phyloP scores from a whole-genome alignment of 2,329 filamentous ascomycete species.

The Clarireedia hainanense region DNA sequence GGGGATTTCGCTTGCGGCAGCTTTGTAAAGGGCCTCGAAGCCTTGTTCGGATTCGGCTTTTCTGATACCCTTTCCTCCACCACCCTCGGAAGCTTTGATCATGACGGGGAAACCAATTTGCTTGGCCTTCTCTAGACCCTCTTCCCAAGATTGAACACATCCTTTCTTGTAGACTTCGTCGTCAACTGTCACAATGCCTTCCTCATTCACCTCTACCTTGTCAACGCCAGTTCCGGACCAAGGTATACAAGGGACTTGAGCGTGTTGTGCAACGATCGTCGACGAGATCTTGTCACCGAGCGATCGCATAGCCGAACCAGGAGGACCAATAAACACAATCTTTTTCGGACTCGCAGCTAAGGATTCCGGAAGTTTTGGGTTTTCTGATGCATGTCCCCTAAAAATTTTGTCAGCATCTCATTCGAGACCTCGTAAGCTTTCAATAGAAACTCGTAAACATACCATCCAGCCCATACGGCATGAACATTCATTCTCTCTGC shows the following conservation, averaged over 20 bases:
- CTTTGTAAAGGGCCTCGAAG: constrained; percentile 85
- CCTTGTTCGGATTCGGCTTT: constrained; percentile 82
- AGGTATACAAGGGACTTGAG: constrained; percentile 93
- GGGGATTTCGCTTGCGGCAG: constrained; percentile 92
- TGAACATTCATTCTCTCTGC: constrained; percentile 98
- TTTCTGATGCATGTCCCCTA: constrained; percentile 96
- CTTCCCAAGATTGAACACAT: constrained; percentile 81
- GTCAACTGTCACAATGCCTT: constrained; percentile 86
- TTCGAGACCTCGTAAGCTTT: not conserved
- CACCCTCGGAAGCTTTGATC: constrained; percentile 99
- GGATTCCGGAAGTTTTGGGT: constrained; percentile 93
- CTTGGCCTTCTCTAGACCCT: constrained; percentile 78
- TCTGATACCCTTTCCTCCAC: constrained; percentile 97
- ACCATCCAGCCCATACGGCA: constrained; percentile 98
- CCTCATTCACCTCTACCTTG: constrained; percentile 65
- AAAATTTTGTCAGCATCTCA: constrained; percentile 11
- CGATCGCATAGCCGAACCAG: constrained; percentile 96
- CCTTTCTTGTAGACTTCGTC: constrained; percentile 83
- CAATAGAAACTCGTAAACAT: constrained; percentile 31
- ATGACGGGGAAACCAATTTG: constrained; percentile 98
- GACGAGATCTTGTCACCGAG: constrained; percentile 99
- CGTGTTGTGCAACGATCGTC: constrained; percentile 97
- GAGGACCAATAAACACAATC: constrained; percentile 98
- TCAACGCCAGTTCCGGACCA: constrained; percentile 95
- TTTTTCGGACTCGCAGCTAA: constrained; percentile 94